Base-by-base conservation (phyloP, 768 basidiomycete genomes). In the Lactarius evosmus region DNA sequence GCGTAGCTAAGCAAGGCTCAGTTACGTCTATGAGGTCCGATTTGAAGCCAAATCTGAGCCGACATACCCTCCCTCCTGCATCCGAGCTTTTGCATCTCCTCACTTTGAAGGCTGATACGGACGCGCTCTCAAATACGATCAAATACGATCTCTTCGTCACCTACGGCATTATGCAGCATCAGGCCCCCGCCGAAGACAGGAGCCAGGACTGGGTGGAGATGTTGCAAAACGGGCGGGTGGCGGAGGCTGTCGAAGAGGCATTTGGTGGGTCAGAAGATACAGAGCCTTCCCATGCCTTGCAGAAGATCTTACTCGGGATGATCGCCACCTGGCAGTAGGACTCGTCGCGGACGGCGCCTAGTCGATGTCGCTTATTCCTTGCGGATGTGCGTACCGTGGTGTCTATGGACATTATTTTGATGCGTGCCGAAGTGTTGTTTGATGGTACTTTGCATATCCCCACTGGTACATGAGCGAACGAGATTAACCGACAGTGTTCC, bases 111-210 rank as follows among this genome's bases (percentile, higher is more conserved):
- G 38, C 46, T 9, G 54, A 60, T n/a, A 27, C 49, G 14, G 40
- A 46, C 49, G 44, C 54, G 27, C 52, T 58, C 29, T 59, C 60
- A 11, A 50, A 64, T 6, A 50, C 30, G 19, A 60, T 67, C 27
- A 75, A 74, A 61, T 66, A 62, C 32, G 70, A 74, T 44, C 71
- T 76, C 19, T 55, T 75, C 12, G 40, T 60, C 16, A 63, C 69
- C 41, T 75, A 73, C 55, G 71, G 66, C 27, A 36, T 63, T 38
- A 57, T 76, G 53, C 72, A 73, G 60, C 55, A 63, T 38, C 67
- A 70, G 32, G 38, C 57, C 1, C 40, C 54, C 8, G 16, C 49
- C 7, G 66, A 58, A 51, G 40, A 56, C 33, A 61, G 55, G 41
- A 67, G 53, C 22, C 41, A 32, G 29, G 68, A 69, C 27, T 69